phyloP scores from a whole-genome alignment of 768 basidiomycete species.

The Russula griseocarnosa region DNA sequence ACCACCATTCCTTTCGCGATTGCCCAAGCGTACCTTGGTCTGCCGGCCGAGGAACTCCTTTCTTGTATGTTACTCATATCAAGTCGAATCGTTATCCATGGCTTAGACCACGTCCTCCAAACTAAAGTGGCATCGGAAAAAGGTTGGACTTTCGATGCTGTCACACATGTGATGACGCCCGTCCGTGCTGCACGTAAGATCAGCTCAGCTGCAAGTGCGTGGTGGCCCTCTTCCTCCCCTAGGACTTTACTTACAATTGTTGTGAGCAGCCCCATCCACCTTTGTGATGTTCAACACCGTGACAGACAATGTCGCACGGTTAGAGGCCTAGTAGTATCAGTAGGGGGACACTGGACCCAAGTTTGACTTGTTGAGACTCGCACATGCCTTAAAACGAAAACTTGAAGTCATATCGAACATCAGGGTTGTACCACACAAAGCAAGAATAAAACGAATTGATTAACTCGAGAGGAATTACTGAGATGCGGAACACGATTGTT shows the following conservation, averaged over 20 bases:
- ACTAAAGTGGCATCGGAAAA: conserved; percentile 41
- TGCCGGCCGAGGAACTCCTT: conserved; percentile 36
- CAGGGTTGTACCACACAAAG: neutral
- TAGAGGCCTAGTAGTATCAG: conserved; percentile 15
- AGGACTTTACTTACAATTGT: conserved; percentile 8
- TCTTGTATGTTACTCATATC: conserved; percentile 32
- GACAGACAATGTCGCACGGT: conserved; percentile 47
- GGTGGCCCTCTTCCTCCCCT: neutral
- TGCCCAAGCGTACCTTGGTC: conserved; percentile 55
- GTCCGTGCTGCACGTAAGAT: conserved; percentile 11
- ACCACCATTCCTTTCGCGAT: conserved; percentile 53
- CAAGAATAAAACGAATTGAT: neutral
- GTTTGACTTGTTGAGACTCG: neutral
- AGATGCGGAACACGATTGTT: neutral
- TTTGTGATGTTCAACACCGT: conserved; percentile 49
- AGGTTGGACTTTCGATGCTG: conserved; percentile 51
- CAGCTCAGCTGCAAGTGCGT: neutral
- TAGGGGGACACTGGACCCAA: neutral
- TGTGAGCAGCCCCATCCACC: conserved; percentile 41
- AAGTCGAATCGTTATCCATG: conserved; percentile 12
- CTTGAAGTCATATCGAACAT: neutral
- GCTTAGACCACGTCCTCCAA: neutral
- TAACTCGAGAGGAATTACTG: neutral
- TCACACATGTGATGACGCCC: conserved; percentile 47
- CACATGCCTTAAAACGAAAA: neutral